Base-by-base conservation (phyloP, 2,329 filamentous ascomycete species). In the Cladorrhinum sp. region DNA sequence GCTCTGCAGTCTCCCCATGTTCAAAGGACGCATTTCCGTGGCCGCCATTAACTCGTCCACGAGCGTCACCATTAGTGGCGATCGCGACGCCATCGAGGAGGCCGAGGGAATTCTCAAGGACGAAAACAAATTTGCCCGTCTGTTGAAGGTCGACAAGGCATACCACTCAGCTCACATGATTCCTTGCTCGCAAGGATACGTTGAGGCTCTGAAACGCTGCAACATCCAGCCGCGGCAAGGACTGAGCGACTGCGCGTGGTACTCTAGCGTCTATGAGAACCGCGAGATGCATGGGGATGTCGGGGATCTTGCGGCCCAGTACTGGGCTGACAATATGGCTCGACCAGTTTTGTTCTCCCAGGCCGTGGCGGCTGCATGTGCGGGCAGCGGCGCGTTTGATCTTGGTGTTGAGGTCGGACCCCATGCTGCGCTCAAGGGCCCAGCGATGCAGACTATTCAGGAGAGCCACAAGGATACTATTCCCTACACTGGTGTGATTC, bases 111-210 rank as follows among this genome's bases (percentile, higher is more conserved):
- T n/a, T 9, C n/a, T n/a, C n/a, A n/a, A n/a, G n/a, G n/a, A n/a
- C n/a, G n/a, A n/a, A n/a, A n/a, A n/a, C n/a, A n/a, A n/a, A n/a
- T 63, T 77, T 53, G 62, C 67, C 1, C 63, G 74, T 2, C 39
- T 61, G 0, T 67, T 80, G 0, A 68, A 71, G 18, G 74, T 77
- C 2, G 73, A 77, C 57, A 73, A 60, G 4, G 78, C 77, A 55
- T 30, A 57, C 63, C 23, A 61, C 50, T 61, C 59, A 2, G 55
- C 54, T 30, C 59, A 61, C n/a, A 61, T 61, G 59, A 7, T 28
- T 14, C 50, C 50, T 16, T 30, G 23, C 20, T 14, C 50, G 14
- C 20, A 53, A 3, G 23, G 23, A 1, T 53, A 53, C 50, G 12
- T 53, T 1, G 18, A 28, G 6, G 7, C 50, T 7, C 50, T 53